Base-by-base conservation (phyloP, 805 yeast species). In the Candida takata region DNA sequence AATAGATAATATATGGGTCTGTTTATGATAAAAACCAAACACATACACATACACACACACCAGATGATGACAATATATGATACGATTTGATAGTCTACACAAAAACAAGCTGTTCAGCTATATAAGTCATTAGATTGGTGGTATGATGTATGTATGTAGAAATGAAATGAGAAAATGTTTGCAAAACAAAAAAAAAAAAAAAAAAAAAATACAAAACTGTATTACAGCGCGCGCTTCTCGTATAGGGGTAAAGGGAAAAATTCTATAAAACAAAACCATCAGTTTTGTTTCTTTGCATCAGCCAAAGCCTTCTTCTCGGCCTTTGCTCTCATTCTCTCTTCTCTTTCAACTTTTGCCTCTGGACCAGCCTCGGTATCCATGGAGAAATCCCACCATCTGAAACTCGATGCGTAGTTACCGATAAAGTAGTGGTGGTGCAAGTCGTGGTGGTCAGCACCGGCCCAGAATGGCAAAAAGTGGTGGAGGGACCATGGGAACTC, bases 401-500 rank as follows among this genome's bases (percentile, higher is more conserved):
- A 92, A 25, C 88, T 77, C 30, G 95, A 83, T 20, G 97, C 92
- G 60, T 86, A 90, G 63, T 88, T 87, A 48, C 97, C 97, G 51
- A 86, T 83, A 64, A 90, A 90, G 66, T 82, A 87, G 60, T 84
- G 95, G 61, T 90, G 98, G 59, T 90, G 98, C 63, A 84, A 84
- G 62, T 90, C 98, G 60, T 90, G 97, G 63, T 90, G 97, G 54
- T 84, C 96, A 16, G 97, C 96, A 47, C 97, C 97, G 4, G 97
- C 95, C 97, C 97, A 88, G 65, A 92, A 74, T 33, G 97, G 97
- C 42, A 90, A 58, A 63, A 90, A 77, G 58, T 87, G 86, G 64
- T 86, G 92, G 55, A 90, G 70, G 5, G 96, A 85, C 85, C 94
- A 79, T 44, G 98, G 97, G 77, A 90, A 90, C 59, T 90, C 97